Base-by-base conservation (phyloP, 2,329 filamentous ascomycete genomes). In the Dactylella cylindrospora region DNA sequence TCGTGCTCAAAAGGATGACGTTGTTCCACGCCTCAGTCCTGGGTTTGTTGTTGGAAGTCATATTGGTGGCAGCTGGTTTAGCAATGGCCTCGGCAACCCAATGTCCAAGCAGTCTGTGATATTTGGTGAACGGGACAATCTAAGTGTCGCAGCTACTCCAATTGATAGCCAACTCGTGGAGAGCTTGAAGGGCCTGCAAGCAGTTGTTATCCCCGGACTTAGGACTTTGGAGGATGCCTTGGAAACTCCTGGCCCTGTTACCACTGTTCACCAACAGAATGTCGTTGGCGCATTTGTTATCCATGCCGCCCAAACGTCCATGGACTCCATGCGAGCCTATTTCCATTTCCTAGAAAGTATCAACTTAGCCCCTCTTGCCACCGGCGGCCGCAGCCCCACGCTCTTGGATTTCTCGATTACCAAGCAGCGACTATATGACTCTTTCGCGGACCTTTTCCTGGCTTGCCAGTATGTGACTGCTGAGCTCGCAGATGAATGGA, bases 341-440 rank as follows among this genome's bases (percentile, higher is more conserved):
- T 84, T 95, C 64, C 82, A 88, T 8, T 84, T 88, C 67, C 83
- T 97, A 47, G 93, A 98, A 73, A 95, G 90, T 2, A 87, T 96
- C 72, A 90, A 97, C 68, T 79, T 98, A 10, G 85, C 87, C 0
- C 82, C 86, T 0, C 76, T 97, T 2, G 85, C 84, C 32, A 85
- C 85, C 57, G 84, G 80, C 57, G 85, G 90, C 67, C 87, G 91
- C 71, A 91, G 86, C 35, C 89, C 90, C 0, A 88, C 94, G 68
- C 76, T 97, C 25, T 80, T 84, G 40, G 93, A 97, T 68, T 96
- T 96, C 72, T 85, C 84, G 69, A 81, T 84, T 25, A 88, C 95
- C 72, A 97, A 97, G 74, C 93, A 98, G 72, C 87, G 86, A 68
- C 78, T 95, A 13, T 97, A 97, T 73, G 93, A 97, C 73, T 86